These are phyloP conservation scores for Stereocaulon alpinum DNA, from an alignment of 495 filamentous ascomycete genomes.

Conservation along the genomic window DNA sequence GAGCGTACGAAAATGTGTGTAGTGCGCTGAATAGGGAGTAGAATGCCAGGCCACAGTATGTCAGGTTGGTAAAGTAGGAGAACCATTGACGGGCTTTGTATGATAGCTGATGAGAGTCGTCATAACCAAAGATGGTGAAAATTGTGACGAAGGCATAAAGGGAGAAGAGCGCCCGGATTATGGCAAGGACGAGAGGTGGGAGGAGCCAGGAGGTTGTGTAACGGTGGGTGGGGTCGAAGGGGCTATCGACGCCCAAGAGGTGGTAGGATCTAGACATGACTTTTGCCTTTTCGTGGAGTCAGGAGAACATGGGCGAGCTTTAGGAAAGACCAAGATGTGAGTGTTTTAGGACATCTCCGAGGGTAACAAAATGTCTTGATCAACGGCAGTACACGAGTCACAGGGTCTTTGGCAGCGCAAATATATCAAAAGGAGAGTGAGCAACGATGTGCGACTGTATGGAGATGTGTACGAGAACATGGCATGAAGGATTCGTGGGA, in stretches of 20 bases:
- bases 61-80: constrained; percentile 71
- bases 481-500: too few relatives aligned
- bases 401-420: too few relatives aligned
- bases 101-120: constrained; percentile 37
- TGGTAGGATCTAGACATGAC: constrained; percentile 13
- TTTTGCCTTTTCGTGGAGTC: too few relatives aligned
- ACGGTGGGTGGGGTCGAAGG: constrained; percentile 49
- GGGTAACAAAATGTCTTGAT: too few relatives aligned
- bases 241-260: constrained; percentile 16
- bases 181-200: constrained; percentile 49
- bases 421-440: too few relatives aligned
- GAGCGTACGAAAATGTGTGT: constrained; percentile 59
- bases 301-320: too few relatives aligned
- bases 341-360: too few relatives aligned
- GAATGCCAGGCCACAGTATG: constrained; percentile 72
- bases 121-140: constrained; percentile 56
- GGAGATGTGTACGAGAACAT: too few relatives aligned
- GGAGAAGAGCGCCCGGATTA: constrained; percentile 47
- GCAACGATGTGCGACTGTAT: too few relatives aligned
- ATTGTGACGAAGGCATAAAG: constrained; percentile 64
- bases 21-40: constrained; percentile 55
- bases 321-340: too few relatives aligned
- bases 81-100: constrained; percentile 42
- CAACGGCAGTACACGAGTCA: too few relatives aligned
- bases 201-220: constrained; percentile 72